phyloP scores from a whole-genome alignment of 2,329 filamentous ascomycete species.

The Ceratocystiopsis minuta region DNA sequence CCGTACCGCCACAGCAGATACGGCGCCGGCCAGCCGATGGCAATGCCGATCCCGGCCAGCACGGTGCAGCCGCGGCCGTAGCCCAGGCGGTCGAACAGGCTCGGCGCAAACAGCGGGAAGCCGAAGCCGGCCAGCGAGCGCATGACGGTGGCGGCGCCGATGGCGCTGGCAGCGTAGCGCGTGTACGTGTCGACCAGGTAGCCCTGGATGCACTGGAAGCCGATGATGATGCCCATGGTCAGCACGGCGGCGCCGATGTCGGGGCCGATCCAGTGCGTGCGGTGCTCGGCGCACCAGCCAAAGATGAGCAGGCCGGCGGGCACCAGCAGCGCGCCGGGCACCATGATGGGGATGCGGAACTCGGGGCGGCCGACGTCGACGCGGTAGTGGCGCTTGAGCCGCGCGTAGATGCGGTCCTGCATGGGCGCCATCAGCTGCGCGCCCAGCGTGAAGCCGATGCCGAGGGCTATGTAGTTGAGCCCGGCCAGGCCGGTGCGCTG shows the following conservation, averaged over 20 bases:
- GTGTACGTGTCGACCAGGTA: conserved; percentile 30
- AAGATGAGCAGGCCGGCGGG: conserved; percentile 27
- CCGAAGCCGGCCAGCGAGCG: conserved; percentile 31
- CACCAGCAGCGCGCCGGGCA: conserved; percentile 21
- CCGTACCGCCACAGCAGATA: conserved; percentile 28
- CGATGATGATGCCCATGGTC: conserved; percentile 20
- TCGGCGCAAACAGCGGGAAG: conserved; percentile 31
- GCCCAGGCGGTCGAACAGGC: conserved; percentile 24
- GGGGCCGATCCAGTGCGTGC: conserved; percentile 26
- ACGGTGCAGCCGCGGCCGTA: conserved; percentile 25
- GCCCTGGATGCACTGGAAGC: conserved; percentile 26
- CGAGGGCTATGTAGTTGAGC: conserved; percentile 20
- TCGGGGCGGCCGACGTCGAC: conserved; percentile 19
- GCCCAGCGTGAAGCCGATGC: conserved; percentile 13
- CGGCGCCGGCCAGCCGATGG: conserved; percentile 22
- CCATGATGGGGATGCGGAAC: conserved; percentile 25
- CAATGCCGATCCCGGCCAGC: conserved; percentile 25
- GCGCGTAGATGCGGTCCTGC: conserved; percentile 26
- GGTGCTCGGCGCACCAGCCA: conserved; percentile 25
- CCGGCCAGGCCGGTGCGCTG: conserved; percentile 16
- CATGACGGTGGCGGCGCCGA: conserved; percentile 25
- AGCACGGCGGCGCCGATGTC: conserved; percentile 25
- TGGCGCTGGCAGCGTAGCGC: conserved; percentile 26
- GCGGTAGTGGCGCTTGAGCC: conserved; percentile 22
- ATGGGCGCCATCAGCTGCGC: conserved; percentile 34